Base-by-base conservation (phyloP, 2,329 filamentous ascomycete species). In the Aureobasidium sp. region DNA sequence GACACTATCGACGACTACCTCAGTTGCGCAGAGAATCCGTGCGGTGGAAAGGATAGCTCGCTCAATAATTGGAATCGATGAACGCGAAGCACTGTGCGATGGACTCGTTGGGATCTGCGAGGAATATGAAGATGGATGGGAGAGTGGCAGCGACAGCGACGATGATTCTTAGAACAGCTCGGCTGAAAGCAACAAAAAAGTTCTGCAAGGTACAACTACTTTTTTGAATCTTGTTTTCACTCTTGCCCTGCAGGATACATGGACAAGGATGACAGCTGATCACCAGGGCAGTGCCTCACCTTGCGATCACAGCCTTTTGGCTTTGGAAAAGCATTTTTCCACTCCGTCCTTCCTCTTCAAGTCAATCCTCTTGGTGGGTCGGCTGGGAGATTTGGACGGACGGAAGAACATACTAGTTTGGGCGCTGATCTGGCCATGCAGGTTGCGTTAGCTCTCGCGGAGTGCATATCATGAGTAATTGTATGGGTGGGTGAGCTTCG, bases 91-190 rank as follows among this genome's bases (percentile, higher is more conserved):
- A 2, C 79, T 97, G n/a, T 84, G 85, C 50, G 94, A 96, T 70
- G 86, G 88, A 13, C 79, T 99, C 42, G 86, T 88, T 27, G 87
- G 89, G 64, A 86, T 97, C 69, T 87, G 88, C 1, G 92, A 96
- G 70, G 89, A 89, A 64, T 97, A 97, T 72, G 86, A 90, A 67
- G 90, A 94, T 64, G 91, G 91, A 1, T 96, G 90, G 89, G 86
- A 85, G 27, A 87, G 84, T 63, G 88, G 90, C 67, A 81, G 85
- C 9, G 87, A 84, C 23, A 86, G 90, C 63, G 87, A 90, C 52
- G 78, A 73, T 63, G 69, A 70, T 34, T 23, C 27, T 46, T 57
- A 29, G 32, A n/a, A 7, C 36, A 20, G 20, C n/a, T 29, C 39
- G 37, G 52, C 27, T 55, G 37, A 55, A 55, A n/a, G 27, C 20